Evolutionary conservation across 176 grass and related monocot species (phyloP), one percentile per base, ranked within the genome.

Genomic region (Carex pumila): DNA sequence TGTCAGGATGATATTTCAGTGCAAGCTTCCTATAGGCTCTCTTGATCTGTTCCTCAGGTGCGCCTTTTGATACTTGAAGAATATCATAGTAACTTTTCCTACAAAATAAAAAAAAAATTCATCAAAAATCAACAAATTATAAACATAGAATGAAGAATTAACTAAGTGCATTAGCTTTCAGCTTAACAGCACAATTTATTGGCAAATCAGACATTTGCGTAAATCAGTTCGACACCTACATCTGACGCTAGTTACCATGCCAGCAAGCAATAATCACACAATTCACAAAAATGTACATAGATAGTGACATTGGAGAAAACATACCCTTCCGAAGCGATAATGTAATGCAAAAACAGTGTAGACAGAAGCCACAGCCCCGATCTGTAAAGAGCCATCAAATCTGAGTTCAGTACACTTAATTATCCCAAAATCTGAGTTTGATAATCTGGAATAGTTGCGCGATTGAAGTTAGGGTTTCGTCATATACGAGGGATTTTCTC

Each of bases 41-140:
- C 90, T 99, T 99, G 87, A 99, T 95, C 96, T 99, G 96, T 75
- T 99, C 96, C 65, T 99, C 96, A 2, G 93, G 90, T 15, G 96
- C 93, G 30, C 96, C 90, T 89, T 93, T 95, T 69, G 96, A 63
- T 43, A 99, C 91, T 85, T 95, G 91, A 62, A 99, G 85, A 60
- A 95, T 79, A 86, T 99, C 96, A 89, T 99, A 99, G 88, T 89
- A 99, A 85, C 71, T 99, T 87, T 99, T 99, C 55, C 96, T 99
- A 72, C 14, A 71, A 83, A 8, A 54, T 58, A 34, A 34, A 9
- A 81, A 14, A 11, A 58, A 81, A 80, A 77, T 31, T n/a, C 22
- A 56, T 60, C 37, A 72, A 65, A 39, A 65, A n/a, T 70, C 37
- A 79, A 52, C 22, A 84, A 59, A 7, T 29, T 30, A 17, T 29